phyloP scores from a whole-genome alignment of 2,329 filamentous ascomycete genomes.

The Scedosporium dehoogii region DNA sequence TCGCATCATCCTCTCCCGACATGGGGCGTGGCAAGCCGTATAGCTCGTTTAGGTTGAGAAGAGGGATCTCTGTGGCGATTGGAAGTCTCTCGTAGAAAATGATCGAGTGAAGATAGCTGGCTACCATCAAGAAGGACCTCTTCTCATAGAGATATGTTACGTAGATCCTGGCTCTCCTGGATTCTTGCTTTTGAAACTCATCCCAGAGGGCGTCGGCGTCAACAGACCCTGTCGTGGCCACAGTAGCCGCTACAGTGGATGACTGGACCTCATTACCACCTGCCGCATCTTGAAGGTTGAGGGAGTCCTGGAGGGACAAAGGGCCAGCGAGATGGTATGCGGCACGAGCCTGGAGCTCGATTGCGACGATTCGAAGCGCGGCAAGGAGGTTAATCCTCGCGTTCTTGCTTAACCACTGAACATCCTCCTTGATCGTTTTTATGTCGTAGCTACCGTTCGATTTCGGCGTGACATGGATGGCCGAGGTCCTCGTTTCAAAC shows the following conservation, averaged over 20 bases:
- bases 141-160: slow-evolving; percentile 63
- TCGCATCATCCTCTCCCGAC: slow-evolving; percentile 1
- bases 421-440: slow-evolving; percentile 72
- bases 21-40: slow-evolving; percentile 19
- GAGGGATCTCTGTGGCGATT: slow-evolving; percentile 16
- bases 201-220: slow-evolving; percentile 46
- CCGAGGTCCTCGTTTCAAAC: slow-evolving; percentile 77
- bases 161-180: slow-evolving; percentile 58
- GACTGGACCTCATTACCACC: slow-evolving; percentile 52
- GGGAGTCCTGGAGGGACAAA: slow-evolving; percentile 67
- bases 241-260: slow-evolving; percentile 44
- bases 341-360: slow-evolving; percentile 79
- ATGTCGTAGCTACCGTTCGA: slow-evolving; percentile 60
- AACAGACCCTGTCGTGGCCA: slow-evolving; percentile 33
- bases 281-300: slow-evolving; percentile 65
- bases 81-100: slow-evolving; percentile 30
- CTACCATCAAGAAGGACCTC: slow-evolving; percentile 55
- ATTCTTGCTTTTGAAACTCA: slow-evolving; percentile 52
- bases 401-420: slow-evolving; percentile 74
- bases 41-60: slow-evolving; percentile 18
- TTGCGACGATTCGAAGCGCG: slow-evolving; percentile 67
- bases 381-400: slow-evolving; percentile 70
- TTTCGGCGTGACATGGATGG: slow-evolving; percentile 70
- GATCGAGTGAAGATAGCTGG: slow-evolving; percentile 44
- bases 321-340: slow-evolving; percentile 59